A percentile compares a stretch with the other conserved stretches of the same genome.
Conservation (phyloP, 257 asterid genomes). For the Marsdenia floribunda region DNA sequence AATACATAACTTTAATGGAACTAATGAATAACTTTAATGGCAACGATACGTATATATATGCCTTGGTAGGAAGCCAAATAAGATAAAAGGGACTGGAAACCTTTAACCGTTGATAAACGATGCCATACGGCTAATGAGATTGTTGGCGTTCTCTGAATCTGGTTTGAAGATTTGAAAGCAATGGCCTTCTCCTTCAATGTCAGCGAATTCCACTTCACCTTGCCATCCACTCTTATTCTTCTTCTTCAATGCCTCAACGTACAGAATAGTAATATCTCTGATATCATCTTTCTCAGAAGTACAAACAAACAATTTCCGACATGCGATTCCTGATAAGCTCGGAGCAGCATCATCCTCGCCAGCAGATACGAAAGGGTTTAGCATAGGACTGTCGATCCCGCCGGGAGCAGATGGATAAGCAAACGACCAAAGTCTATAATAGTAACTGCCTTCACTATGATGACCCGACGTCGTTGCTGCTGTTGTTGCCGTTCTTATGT, state of each 20-base stretch:
- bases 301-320: conserved; percentile 12
- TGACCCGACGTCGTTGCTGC: too few relatives aligned
- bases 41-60: too few relatives aligned
- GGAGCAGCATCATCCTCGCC: conserved; percentile 11
- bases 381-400: conserved; percentile 21
- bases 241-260: conserved; percentile 11
- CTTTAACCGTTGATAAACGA: conserved; percentile 12
- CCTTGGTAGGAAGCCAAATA: too few relatives aligned
- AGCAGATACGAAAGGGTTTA: conserved; percentile 5
- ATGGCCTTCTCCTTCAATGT: conserved; percentile 16
- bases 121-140: not conserved
- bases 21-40: too few relatives aligned
- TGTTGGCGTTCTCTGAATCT: not conserved
- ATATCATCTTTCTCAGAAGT: conserved; percentile 13
- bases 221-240: conserved; percentile 13
- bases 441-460: not conserved
- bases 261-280: conserved; percentile 1
- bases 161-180: not conserved
- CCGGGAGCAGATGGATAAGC: conserved; percentile 18
- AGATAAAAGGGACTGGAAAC: too few relatives aligned
- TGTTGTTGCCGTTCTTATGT: too few relatives aligned
- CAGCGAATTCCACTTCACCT: conserved; percentile 13
- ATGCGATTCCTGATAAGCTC: not conserved
- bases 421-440: conserved; percentile 8
- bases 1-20: too few relatives aligned